Evolutionary conservation across 129 eudicot genomes (phyloP).

Genomic region (Escallonia herrerae): DNA sequence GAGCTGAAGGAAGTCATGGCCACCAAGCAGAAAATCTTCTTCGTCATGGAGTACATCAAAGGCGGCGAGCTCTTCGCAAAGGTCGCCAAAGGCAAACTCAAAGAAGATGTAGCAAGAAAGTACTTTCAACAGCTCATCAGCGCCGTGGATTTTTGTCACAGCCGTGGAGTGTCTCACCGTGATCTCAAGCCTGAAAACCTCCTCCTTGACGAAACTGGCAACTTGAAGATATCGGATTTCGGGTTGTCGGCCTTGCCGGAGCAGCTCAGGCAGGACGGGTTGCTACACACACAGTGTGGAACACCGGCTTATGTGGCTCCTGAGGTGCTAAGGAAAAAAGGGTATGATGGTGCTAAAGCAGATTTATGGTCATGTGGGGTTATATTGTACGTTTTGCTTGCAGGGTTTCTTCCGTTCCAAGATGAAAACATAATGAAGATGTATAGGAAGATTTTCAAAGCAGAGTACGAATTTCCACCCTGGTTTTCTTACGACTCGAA

Average conservation of each 20-base stretch:
- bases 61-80: conserved; percentile 88
- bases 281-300: conserved; percentile 81
- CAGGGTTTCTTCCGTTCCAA: conserved; percentile 77
- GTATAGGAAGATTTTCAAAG: conserved; percentile 69
- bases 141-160: conserved; percentile 82
- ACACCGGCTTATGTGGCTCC: conserved; percentile 96
- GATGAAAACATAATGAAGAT: conserved; percentile 72
- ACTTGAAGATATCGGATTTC: conserved; percentile 68
- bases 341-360: conserved; percentile 75
- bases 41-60: conserved; percentile 73
- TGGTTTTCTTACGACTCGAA: conserved; percentile 66
- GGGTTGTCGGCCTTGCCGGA: conserved; percentile 85
- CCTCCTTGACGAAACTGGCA: conserved; percentile 48
- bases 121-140: conserved; percentile 80
- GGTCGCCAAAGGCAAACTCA: conserved; percentile 49
- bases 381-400: conserved; percentile 55
- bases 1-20: conserved; percentile 74
- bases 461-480: conserved; percentile 63
- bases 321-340: conserved; percentile 74
- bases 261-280: conserved; percentile 55
- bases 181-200: conserved; percentile 82
- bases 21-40: conserved; percentile 49
- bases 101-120: conserved; percentile 54
- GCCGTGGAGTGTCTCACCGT: conserved; percentile 72
- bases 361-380: conserved; percentile 95